Percentiles rank a stretch among this genome's conserved stretches.
Conservation (phyloP, 257 asterid species). For the Verbena officinalis region DNA sequence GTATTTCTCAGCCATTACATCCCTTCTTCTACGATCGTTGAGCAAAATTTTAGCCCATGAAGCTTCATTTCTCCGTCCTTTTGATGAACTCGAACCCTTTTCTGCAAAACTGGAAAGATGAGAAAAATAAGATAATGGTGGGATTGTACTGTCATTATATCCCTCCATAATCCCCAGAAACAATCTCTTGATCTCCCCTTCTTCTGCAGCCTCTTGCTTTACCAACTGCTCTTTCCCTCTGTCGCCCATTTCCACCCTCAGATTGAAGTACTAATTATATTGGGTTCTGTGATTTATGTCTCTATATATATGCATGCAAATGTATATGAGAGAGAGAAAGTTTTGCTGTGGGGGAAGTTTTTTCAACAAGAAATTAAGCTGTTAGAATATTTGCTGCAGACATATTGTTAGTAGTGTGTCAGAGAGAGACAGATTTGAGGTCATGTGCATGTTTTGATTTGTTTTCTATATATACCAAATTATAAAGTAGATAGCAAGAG, state of each 20-base stretch:
- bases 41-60: not conserved
- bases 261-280: not conserved
- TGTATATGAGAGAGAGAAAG: slow-evolving; percentile 4
- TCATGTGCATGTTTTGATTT: not conserved
- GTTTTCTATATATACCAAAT: no score
- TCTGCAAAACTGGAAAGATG: slow-evolving; percentile 17
- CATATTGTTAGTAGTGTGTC: slow-evolving; percentile 1
- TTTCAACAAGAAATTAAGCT: slow-evolving; percentile 25
- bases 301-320: not conserved
- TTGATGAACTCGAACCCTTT: slow-evolving; percentile 20
- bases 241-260: slow-evolving; percentile 25
- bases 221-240: slow-evolving; percentile 16
- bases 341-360: not conserved
- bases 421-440: not conserved
- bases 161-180: slow-evolving; percentile 60
- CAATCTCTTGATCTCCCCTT: slow-evolving; percentile 47
- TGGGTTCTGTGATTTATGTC: not conserved
- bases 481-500: no score
- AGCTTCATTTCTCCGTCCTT: slow-evolving; percentile 27
- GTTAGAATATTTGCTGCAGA: slow-evolving; percentile 45
- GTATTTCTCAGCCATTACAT: slow-evolving; percentile 39
- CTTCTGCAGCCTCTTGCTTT: slow-evolving; percentile 35
- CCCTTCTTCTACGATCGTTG: slow-evolving; percentile 45
- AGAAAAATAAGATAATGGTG: slow-evolving; percentile 47
- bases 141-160: slow-evolving; percentile 49